Conservation (phyloP, 225 moss, liverwort and hornwort genomes). For the Pleurozium schreberi region DNA sequence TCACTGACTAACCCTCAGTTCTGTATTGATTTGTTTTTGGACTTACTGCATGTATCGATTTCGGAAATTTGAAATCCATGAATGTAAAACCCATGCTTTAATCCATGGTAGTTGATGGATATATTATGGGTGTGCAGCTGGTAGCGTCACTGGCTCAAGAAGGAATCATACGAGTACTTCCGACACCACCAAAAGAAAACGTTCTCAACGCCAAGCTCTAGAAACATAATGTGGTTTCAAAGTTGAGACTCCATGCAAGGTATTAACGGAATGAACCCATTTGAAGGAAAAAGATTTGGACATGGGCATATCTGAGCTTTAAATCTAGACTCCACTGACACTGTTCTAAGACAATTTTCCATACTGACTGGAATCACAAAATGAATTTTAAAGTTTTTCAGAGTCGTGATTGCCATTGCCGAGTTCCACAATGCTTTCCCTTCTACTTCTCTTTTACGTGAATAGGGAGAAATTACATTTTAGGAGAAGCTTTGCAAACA, state of each 20-base stretch:
- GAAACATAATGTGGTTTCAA: neutral
- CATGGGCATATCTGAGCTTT: neutral
- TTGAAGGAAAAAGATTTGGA: neutral
- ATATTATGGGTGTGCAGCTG: slow-evolving; percentile 23
- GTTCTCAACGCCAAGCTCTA: slow-evolving; percentile 9
- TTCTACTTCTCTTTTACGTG: neutral
- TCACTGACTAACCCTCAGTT: neutral
- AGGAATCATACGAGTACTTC: slow-evolving; percentile 26
- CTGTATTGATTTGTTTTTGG: neutral
- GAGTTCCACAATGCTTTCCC: neutral
- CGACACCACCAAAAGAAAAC: neutral
- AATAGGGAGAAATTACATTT: neutral
- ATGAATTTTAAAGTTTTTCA: neutral
- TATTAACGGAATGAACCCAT: neutral
- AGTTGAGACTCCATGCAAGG: neutral
- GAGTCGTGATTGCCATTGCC: neutral
- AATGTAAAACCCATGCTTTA: neutral
- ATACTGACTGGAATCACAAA: neutral
- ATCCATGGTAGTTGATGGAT: neutral
- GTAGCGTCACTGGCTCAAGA: slow-evolving; percentile 63
- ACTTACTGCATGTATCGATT: neutral
- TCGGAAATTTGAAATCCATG: neutral
- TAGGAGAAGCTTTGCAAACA: neutral
- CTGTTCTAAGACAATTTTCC: neutral
- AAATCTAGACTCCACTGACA: neutral